Percentiles rank a stretch among this genome's conserved stretches.
Evolutionary conservation across 2,329 filamentous ascomycete genomes (phyloP).

Genomic region (Rachicladosporium sp.): DNA sequence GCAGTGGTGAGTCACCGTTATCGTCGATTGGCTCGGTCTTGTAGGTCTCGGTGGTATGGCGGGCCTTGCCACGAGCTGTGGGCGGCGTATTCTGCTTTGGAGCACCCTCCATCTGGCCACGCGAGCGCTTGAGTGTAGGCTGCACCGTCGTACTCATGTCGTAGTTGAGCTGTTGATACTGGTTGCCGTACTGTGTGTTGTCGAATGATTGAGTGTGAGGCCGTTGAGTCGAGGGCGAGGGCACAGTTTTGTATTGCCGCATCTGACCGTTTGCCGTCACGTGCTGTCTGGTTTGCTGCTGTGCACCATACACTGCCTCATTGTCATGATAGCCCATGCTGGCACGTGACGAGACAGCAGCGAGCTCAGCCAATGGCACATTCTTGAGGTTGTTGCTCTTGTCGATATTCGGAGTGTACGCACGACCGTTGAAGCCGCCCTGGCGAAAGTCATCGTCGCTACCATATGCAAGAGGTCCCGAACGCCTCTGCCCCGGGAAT

Average conservation of each 20-base stretch:
- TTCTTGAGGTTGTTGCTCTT: slow-evolving; percentile 9
- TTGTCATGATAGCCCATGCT: too few relatives aligned
- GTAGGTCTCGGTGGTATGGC: background rate
- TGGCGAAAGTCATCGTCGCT: slow-evolving; percentile 7
- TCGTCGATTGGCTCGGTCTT: slow-evolving; percentile 1
- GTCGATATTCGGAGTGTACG: slow-evolving; percentile 1
- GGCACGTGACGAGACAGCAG: background rate
- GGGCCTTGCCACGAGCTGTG: background rate
- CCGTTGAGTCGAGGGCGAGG: background rate
- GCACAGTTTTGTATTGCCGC: background rate
- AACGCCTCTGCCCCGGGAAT: background rate
- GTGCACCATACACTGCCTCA: too few relatives aligned
- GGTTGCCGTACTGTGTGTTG: background rate
- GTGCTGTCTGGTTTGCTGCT: too few relatives aligned
- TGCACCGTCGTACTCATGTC: too few relatives aligned
- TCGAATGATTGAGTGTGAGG: background rate
- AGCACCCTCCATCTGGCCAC: background rate
- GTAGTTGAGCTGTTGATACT: background rate
- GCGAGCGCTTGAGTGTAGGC: too few relatives aligned
- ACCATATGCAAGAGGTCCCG: slow-evolving; percentile 6
- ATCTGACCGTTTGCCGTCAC: too few relatives aligned
- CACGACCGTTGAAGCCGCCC: slow-evolving; percentile 1
- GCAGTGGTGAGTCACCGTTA: background rate
- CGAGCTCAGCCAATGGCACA: slow-evolving; percentile 5
- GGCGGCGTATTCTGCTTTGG: background rate